Conservation (phyloP, 2,329 filamentous ascomycete genomes). For the Penicillium sp. region DNA sequence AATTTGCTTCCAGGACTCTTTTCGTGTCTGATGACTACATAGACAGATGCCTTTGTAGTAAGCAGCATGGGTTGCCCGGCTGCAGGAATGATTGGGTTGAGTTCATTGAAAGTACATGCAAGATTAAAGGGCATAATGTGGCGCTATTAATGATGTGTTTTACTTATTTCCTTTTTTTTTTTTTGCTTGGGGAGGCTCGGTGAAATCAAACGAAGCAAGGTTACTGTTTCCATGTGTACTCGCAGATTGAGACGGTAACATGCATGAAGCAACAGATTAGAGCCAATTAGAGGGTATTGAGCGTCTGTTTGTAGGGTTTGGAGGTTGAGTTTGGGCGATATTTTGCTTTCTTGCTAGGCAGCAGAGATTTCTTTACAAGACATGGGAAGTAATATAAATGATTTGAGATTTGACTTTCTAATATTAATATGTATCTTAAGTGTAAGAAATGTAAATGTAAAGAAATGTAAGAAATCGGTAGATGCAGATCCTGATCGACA, state of each 20-base stretch:
- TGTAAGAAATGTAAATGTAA: neutral
- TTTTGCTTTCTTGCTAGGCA: slow-evolving; percentile 7
- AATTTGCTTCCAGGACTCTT: neutral
- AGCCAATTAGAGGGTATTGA: slow-evolving; percentile 2
- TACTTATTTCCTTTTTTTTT: neutral
- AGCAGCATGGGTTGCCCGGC: neutral
- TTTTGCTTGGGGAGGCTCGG: slow-evolving; percentile 1
- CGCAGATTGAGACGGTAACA: slow-evolving; percentile 3
- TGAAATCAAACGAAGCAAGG: slow-evolving; percentile 4
- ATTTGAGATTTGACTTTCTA: neutral
- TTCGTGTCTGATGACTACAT: neutral
- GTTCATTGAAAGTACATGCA: neutral
- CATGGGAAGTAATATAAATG: neutral
- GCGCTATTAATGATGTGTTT: neutral
- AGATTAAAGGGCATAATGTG: slow-evolving; percentile 2
- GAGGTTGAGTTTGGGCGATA: neutral
- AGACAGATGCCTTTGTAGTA: neutral
- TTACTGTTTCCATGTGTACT: neutral
- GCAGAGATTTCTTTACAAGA: slow-evolving; percentile 6
- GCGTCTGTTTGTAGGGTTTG: slow-evolving; percentile 4
- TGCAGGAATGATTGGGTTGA: neutral
- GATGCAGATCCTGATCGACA: slow-evolving; percentile 16
- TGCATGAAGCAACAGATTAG: slow-evolving; percentile 1
- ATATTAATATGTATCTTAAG: neutral
- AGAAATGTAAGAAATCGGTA: neutral